Percentiles rank a stretch among this genome's conserved stretches.
These are phyloP conservation scores for Linum trigynum DNA, from an alignment of 345 rosid species.

Conservation along the genomic window DNA sequence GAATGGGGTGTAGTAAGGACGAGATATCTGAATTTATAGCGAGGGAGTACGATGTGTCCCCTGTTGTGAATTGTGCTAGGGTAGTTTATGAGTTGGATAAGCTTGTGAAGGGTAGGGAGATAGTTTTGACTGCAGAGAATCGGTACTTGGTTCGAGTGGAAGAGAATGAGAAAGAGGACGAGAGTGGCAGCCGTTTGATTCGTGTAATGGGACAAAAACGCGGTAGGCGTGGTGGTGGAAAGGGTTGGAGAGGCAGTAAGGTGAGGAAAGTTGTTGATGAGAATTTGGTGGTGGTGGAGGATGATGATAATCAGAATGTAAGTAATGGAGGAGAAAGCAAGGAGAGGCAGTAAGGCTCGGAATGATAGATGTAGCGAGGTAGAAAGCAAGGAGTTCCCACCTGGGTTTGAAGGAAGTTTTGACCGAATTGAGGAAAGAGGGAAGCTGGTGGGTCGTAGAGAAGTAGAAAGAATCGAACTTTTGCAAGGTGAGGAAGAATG, in stretches of 20 bases:
- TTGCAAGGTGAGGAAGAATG: not conserved
- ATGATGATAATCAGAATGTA: no score
- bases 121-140: not conserved
- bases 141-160: not conserved
- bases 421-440: not conserved
- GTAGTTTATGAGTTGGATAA: not conserved
- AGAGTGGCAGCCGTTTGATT: no score
- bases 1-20: not conserved
- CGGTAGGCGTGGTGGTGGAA: not conserved
- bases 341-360: not conserved
- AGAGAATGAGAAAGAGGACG: not conserved
- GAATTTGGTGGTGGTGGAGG: no score
- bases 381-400: not conserved
- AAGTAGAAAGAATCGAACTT: no score
- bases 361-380: not conserved
- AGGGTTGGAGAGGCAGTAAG: not conserved
- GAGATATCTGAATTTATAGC: not conserved
- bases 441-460: not conserved
- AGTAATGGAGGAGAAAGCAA: not conserved
- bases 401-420: not conserved
- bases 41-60: not conserved
- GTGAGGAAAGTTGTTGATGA: not conserved
- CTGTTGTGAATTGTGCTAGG: not conserved
- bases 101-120: not conserved
- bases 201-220: not conserved